These are phyloP conservation scores for Fusarium buharicum DNA, from an alignment of 2,329 filamentous ascomycete species.

Conservation along the genomic window DNA sequence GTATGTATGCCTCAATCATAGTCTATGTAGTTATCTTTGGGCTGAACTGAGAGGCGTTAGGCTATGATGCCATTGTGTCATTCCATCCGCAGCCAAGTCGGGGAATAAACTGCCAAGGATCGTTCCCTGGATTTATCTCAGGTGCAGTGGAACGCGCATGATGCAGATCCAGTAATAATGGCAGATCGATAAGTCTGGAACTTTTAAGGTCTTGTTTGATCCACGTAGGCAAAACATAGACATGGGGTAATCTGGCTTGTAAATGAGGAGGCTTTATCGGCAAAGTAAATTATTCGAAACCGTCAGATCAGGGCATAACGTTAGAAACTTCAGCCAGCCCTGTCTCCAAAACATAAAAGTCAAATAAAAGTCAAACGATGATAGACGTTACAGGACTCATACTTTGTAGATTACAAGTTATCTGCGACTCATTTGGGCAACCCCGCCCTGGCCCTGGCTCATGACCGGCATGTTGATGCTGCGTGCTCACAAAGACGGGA, in stretches of 20 bases:
- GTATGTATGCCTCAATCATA: background rate
- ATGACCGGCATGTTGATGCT: slow-evolving; percentile 42
- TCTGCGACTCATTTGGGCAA: slow-evolving; percentile 36
- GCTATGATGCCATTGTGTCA: slow-evolving; percentile 13
- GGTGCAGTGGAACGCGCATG: slow-evolving; percentile 7
- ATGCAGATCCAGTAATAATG: slow-evolving; percentile 22
- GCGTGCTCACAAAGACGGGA: slow-evolving; percentile 18
- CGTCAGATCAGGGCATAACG: slow-evolving; percentile 1
- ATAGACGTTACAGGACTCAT: background rate
- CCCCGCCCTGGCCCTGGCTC: slow-evolving; percentile 38
- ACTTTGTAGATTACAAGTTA: background rate
- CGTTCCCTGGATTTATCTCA: slow-evolving; percentile 2
- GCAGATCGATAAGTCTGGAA: slow-evolving; percentile 29
- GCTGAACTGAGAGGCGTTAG: slow-evolving; percentile 9
- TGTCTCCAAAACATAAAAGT: background rate
- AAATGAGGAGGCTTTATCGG: background rate
- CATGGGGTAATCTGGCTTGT: slow-evolving; percentile 5
- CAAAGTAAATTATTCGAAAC: background rate
- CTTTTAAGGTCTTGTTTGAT: slow-evolving; percentile 17
- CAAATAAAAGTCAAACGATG: background rate
- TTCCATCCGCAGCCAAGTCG: background rate
- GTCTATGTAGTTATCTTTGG: background rate
- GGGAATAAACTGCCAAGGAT: slow-evolving; percentile 8
- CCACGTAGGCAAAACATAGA: background rate
- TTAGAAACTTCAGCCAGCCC: slow-evolving; percentile 7